A percentile compares a stretch with the other conserved stretches of the same genome.
Conservation (phyloP, 1,139 yeast species). For the Nakaseomyces glabratus region DNA sequence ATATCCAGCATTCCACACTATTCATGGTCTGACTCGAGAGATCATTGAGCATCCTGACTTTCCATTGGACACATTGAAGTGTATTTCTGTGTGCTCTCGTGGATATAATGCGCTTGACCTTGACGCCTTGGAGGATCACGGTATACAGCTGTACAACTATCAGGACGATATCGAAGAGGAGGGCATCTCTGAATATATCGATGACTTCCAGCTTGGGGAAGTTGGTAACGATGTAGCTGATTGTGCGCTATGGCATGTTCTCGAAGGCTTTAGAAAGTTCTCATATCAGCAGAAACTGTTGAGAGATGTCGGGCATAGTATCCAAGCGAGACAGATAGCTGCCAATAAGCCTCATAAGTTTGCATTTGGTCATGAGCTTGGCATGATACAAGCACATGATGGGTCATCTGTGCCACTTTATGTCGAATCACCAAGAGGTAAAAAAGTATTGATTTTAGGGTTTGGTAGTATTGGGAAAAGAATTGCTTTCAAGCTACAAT, state of each 20-base stretch:
- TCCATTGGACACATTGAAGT: constrained; percentile 18
- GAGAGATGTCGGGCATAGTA: constrained; percentile 36
- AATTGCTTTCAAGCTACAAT: constrained; percentile 46
- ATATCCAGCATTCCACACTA: constrained; percentile 23
- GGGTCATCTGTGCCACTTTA: constrained; percentile 15
- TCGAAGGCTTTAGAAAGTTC: constrained; percentile 54
- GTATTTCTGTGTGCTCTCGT: constrained; percentile 26
- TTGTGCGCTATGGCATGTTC: constrained; percentile 55
- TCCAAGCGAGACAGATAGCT: constrained; percentile 25
- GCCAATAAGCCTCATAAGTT: constrained; percentile 24
- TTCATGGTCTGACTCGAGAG: constrained; percentile 26
- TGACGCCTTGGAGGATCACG: constrained; percentile 16
- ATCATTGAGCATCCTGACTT: constrained; percentile 19
- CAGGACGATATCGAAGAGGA: constrained; percentile 17
- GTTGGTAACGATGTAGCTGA: constrained; percentile 64
- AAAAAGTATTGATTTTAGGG: constrained; percentile 60
- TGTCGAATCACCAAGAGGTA: constrained; percentile 46
- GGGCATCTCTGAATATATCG: constrained; percentile 5
- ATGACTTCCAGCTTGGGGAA: constrained; percentile 13
- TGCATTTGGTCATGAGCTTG: constrained; percentile 38
- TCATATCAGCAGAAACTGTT: constrained; percentile 35
- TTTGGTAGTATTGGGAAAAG: constrained; percentile 69
- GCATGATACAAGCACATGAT: constrained; percentile 30
- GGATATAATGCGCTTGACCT: constrained; percentile 27
- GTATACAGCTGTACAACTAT: constrained; percentile 22